Evolutionary conservation across 2,329 filamentous ascomycete genomes (phyloP), one percentile per base, ranked within the genome.

Genomic region (Stromatinia cepivora): DNA sequence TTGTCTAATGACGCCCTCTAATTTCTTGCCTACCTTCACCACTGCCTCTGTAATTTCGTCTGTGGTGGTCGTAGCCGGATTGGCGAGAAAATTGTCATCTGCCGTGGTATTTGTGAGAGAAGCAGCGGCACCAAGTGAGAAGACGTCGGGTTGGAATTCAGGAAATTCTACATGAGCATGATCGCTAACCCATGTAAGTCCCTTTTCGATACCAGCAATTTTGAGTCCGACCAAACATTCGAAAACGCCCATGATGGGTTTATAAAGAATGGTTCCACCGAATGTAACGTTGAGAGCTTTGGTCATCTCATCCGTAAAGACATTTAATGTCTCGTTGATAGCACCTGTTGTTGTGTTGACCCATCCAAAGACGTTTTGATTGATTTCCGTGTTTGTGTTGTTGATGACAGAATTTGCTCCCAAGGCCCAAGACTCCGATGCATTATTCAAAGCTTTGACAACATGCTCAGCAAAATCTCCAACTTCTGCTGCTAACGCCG

Each of bases 111-210:
- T 86, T 9, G 81, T 78, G 70, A 90, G 81, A 50, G 85, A 86
- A 58, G 85, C 84, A 45, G 87, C 82, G 69, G 94, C 92, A 54
- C 94, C 93, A 66, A 90, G 82, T 70, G 92, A 94, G 81, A 98
- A 97, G 1, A 91, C 92, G 78, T 97, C 86, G 75, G 92, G 90
- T 36, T 87, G 84, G 71, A 98, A 88, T 66, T 87, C 81, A 0
- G 95, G 95, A 75, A 99, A 90, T 70, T 87, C 83, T 75, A 99
- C 86, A 71, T 95, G 87, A 4, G 95, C 93, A 78, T 98, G 83
- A 74, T 98, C 90, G 76, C 92, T 87, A 15, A 97, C 91, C 94
- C 94, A 99, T 0, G 92, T 97, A n/a, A 98, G 84, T 17, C 91
- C 95, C 77, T 91, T 90, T 79, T 98, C 88, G 73, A 99, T 88